Evolutionary conservation across 768 basidiomycete genomes (phyloP), one percentile per base, ranked within the genome.

Genomic region (Suillus americanus): DNA sequence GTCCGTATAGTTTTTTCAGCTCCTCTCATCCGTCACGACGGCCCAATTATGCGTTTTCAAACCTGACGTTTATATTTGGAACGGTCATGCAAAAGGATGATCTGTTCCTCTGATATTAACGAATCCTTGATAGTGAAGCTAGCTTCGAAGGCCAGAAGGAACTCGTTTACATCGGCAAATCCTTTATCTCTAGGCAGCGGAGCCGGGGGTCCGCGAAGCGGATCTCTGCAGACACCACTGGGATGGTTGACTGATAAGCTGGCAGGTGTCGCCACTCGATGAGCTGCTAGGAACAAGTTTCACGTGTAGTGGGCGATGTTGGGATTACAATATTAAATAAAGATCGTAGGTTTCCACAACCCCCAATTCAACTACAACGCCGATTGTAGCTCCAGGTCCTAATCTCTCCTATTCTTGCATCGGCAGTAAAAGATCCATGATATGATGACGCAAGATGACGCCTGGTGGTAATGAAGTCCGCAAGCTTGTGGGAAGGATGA

Each of bases 171-270:
- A 35, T 87, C 91, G n/a, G 85, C 93, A 20, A 93, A 95, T 70
- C 93, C 93, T 9, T 83, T 95, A 46, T 86, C 92, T 10, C 76
- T 94, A 40, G 91, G 92, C 25, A 83, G 84, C 50, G 57, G 57
- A 28, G 75, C 83, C 33, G 87, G 88, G 6, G 80, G 87, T n/a
- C 81, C 86, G 33, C 80, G 88, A 64, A 84, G 87, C 69, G 84
- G 84, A 53, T 78, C 83, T 59, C 70, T 91, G 63, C 89, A 87
- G 69, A 88, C 89, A 45, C 91, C 92, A 9, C 77, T 94, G 2
- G 89, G 87, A 8, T 94, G 92, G 92, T 74, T 94, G 60, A 89
- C 92, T 25, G 88, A 84, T 50, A 91, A 86, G 74, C 74, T 94
- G 63, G 83, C 89, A 7, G 89, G 90, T 43, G 87, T 83, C 43